Percentiles rank a stretch among this genome's conserved stretches.
Evolutionary conservation across 2,329 filamentous ascomycete species (phyloP).

Genomic region (Blastomyces silverae): DNA sequence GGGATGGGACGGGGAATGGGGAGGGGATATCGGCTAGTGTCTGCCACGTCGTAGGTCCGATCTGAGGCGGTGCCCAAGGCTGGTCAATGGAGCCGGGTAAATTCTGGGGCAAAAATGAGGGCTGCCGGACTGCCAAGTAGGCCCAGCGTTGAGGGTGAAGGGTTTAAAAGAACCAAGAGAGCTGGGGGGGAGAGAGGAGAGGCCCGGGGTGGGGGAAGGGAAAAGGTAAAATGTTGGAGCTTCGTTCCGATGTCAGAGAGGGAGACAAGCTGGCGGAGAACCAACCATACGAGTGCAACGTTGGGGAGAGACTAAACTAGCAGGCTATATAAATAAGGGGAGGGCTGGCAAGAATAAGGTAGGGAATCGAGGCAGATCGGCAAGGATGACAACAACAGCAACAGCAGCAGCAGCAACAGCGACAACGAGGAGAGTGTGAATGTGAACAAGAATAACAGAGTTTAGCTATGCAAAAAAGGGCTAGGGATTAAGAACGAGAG

Average conservation of each 20-base stretch:
- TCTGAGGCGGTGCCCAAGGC: constrained; percentile 20
- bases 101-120: constrained; percentile 5
- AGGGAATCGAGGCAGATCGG: background rate
- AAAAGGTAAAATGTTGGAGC: background rate
- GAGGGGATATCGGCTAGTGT: constrained; percentile 2
- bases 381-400: no score
- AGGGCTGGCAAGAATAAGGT: background rate
- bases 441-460: background rate
- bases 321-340: background rate
- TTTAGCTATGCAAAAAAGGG: background rate
- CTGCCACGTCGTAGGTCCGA: constrained; percentile 21
- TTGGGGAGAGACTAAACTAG: background rate
- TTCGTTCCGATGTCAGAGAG: constrained; percentile 7
- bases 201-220: background rate
- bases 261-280: background rate
- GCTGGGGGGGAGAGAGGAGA: background rate
- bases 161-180: background rate
- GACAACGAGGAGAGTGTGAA: no score
- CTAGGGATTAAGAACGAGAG: background rate
- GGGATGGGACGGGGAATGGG: background rate
- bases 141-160: background rate
- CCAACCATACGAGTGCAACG: constrained; percentile 9
- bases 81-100: constrained; percentile 11
- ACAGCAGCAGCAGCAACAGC: no score
- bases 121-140: constrained; percentile 10